Conservation (phyloP, 768 basidiomycete genomes). For the Suillus bovinus region DNA sequence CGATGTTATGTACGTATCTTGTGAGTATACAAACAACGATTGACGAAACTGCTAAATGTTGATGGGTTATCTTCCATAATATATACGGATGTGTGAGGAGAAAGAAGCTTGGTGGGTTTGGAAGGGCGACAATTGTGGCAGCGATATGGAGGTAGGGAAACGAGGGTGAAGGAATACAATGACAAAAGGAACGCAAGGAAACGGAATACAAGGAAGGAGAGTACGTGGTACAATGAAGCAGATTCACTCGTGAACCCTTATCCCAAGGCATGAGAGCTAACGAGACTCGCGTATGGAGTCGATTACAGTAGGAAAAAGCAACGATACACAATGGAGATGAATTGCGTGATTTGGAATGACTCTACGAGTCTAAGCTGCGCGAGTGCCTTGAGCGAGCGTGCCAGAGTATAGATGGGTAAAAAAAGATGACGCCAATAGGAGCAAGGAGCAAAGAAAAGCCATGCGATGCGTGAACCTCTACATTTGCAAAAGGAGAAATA, state of each 20-base stretch:
- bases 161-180: neutral
- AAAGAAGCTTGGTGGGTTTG: neutral
- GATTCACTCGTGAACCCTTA: neutral
- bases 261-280: neutral
- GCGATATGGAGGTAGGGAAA: neutral
- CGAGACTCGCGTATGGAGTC: constrained; percentile 1
- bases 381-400: constrained; percentile 1
- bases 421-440: neutral
- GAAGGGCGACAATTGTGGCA: neutral
- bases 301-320: neutral
- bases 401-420: neutral
- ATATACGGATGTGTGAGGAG: constrained; percentile 9
- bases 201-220: neutral
- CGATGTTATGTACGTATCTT: constrained; percentile 29
- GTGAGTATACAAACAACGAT: constrained; percentile 6
- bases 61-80: constrained; percentile 12
- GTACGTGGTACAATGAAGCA: neutral
- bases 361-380: constrained; percentile 6
- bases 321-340: neutral
- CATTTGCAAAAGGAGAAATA: neutral
- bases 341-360: neutral
- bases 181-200: neutral
- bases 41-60: neutral
- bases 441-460: neutral
- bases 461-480: neutral